Percentiles rank a stretch among this genome's conserved stretches.
These are phyloP conservation scores for Pueraria montana DNA, from an alignment of 306 rosid genomes.

Conservation along the genomic window DNA sequence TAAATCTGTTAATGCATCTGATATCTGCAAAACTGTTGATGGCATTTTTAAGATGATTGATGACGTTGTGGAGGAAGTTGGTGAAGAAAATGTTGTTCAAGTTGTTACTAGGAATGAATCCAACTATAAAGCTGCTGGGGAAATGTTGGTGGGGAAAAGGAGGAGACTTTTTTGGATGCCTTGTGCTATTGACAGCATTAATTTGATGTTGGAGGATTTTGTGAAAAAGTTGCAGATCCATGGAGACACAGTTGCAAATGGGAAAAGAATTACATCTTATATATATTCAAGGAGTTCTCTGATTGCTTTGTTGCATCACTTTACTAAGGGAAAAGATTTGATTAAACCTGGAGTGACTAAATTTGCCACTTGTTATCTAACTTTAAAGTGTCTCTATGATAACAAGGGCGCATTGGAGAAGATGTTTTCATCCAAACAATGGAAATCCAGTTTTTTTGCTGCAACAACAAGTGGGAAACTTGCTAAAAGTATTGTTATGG, in stretches of 20 bases:
- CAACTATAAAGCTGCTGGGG: background rate
- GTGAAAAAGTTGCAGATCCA: background rate
- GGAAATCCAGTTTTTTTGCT: background rate
- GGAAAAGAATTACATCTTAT: background rate
- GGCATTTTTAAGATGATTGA: background rate
- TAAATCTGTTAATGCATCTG: background rate
- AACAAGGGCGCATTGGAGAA: background rate
- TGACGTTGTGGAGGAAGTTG: background rate
- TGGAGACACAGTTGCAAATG: background rate
- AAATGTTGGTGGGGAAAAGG: background rate
- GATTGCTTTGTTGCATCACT: background rate
- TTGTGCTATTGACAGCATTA: constrained; percentile 1
- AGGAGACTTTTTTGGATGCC: background rate
- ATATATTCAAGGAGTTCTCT: background rate
- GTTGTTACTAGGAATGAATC: background rate
- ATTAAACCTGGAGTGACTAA: background rate
- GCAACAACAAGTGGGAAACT: background rate
- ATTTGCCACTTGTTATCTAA: background rate
- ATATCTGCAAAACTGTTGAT: background rate
- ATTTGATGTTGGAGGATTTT: constrained; percentile 5
- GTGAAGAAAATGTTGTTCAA: background rate
- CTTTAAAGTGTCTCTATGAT: background rate
- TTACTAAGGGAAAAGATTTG: background rate
- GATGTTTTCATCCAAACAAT: background rate
- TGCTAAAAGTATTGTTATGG: background rate